Evolutionary conservation across 768 basidiomycete genomes (phyloP).

Genomic region (Podaxis sp.): DNA sequence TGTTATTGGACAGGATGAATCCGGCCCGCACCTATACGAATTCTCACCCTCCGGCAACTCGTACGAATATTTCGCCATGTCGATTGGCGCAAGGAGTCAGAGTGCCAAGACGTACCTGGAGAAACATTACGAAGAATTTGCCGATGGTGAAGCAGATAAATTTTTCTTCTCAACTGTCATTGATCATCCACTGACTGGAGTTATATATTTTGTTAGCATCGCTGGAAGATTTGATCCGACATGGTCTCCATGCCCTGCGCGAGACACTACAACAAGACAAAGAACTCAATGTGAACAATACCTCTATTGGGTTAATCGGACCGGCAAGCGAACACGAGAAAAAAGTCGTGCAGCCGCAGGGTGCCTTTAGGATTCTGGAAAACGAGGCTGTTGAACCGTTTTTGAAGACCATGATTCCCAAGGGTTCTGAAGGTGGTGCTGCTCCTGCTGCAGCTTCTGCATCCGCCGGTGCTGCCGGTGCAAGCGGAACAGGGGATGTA

Average conservation of each 20-base stretch:
- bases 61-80: conserved; percentile 98
- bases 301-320: conserved; percentile 91
- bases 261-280: conserved; percentile 99
- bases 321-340: conserved; percentile 58
- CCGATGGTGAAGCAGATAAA: conserved; percentile 58
- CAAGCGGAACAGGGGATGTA: conserved; percentile 48
- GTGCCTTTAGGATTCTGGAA: conserved; percentile 17
- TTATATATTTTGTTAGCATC: conserved; percentile 43
- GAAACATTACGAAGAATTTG: conserved; percentile 86
- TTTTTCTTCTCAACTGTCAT: not conserved
- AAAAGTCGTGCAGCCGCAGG: conserved; percentile 39
- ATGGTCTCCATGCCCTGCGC: conserved; percentile 91
- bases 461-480: not conserved
- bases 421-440: conserved; percentile 43
- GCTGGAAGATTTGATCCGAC: conserved; percentile 84
- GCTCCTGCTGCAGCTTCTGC: conserved; percentile 34
- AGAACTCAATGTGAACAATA: conserved; percentile 89
- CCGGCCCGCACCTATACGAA: conserved; percentile 97
- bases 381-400: conserved; percentile 64
- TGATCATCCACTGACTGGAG: not conserved
- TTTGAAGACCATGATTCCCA: conserved; percentile 73
- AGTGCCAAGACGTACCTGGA: conserved; percentile 99
- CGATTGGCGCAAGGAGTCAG: conserved; percentile 96
- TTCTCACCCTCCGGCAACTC: conserved; percentile 97
- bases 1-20: conserved; percentile 92